Conservation (phyloP, 257 asterid species). For the Nicotiana undulata region DNA sequence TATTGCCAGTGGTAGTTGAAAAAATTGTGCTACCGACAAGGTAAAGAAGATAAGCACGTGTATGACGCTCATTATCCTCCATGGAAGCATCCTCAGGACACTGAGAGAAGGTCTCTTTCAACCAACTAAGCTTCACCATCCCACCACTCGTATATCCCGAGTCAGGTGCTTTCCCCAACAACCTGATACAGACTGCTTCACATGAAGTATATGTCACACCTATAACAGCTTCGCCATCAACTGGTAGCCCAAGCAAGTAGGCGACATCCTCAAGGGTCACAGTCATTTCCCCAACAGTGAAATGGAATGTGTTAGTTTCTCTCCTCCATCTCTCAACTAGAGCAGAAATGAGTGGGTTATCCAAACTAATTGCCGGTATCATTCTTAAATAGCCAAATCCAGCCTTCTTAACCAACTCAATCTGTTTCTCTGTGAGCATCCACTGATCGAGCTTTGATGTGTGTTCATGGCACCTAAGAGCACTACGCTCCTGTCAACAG, state of each 20-base stretch:
- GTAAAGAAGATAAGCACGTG: conserved; percentile 93
- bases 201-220: conserved; percentile 84
- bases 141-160: conserved; percentile 52
- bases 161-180: conserved; percentile 39
- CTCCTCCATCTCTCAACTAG: conserved; percentile 96
- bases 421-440: conserved; percentile 66
- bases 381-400: conserved; percentile 75
- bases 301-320: conserved; percentile 90
- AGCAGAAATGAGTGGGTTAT: conserved; percentile 93
- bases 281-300: conserved; percentile 90
- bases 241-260: conserved; percentile 79
- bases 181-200: conserved; percentile 32
- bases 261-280: conserved; percentile 91
- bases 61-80: conserved; percentile 60
- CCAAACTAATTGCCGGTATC: conserved; percentile 70
- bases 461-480: conserved; percentile 96
- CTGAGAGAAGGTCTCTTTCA: conserved; percentile 75
- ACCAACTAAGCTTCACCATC: conserved; percentile 97
- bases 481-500: conserved; percentile 75
- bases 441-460: conserved; percentile 96
- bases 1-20: conserved; percentile 96
- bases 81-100: conserved; percentile 62
- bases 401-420: conserved; percentile 61
- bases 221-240: conserved; percentile 91
- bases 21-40: conserved; percentile 89